Evolutionary conservation across 306 rosid genomes (phyloP).

Genomic region (Fragaria nilgerrensis): DNA sequence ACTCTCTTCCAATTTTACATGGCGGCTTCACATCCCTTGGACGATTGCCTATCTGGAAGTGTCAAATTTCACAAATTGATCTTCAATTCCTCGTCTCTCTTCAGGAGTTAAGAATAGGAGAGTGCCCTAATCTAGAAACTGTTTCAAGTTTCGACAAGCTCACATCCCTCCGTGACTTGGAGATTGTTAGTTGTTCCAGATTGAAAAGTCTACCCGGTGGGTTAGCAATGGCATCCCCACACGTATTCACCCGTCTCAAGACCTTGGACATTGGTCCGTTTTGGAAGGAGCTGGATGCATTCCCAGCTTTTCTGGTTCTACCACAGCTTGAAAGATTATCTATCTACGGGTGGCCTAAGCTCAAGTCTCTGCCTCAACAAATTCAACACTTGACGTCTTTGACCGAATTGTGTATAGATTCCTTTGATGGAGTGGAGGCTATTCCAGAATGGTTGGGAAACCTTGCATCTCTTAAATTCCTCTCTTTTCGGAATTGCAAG

Average conservation of each 20-base stretch:
- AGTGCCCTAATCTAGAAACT: background rate
- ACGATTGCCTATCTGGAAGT: background rate
- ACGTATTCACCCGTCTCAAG: background rate
- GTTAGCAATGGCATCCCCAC: background rate
- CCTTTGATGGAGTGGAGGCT: background rate
- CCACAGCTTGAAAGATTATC: background rate
- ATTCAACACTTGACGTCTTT: background rate
- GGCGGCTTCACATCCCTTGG: background rate
- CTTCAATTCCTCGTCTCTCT: constrained; percentile 2
- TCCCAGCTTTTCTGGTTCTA: background rate
- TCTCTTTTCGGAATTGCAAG: fast-evolving
- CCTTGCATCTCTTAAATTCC: background rate
- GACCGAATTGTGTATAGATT: fast-evolving
- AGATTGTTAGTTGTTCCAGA: background rate
- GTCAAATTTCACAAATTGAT: background rate
- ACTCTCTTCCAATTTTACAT: too few relatives aligned
- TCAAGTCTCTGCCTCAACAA: background rate
- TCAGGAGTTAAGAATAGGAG: background rate
- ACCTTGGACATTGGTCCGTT: background rate
- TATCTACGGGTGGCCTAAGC: background rate
- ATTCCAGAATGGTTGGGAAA: background rate
- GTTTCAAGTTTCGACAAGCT: background rate
- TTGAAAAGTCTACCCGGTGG: background rate
- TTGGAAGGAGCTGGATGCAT: background rate
- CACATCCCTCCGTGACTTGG: background rate